Conservation (phyloP, 768 basidiomycete species). For the Symmetrospora coprosmae region DNA sequence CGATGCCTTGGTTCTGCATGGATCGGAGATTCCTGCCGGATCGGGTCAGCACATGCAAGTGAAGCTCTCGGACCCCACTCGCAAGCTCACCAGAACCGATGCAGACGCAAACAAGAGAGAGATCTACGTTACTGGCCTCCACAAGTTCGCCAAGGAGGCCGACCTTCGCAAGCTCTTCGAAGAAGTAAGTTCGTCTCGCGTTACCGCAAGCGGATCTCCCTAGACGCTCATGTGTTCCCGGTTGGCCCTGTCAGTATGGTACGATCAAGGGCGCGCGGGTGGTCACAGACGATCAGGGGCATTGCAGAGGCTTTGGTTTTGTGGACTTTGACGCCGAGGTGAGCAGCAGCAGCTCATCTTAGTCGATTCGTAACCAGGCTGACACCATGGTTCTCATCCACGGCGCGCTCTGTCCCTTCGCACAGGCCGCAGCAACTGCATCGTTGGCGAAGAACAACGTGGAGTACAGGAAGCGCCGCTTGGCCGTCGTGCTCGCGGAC, state of each 20-base stretch:
- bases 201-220: not conserved
- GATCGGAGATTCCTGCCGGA: slow-evolving; percentile 56
- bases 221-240: slow-evolving; percentile 18
- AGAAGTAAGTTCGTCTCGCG: slow-evolving; percentile 43
- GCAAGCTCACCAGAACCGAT: slow-evolving; percentile 79
- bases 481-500: slow-evolving; percentile 76
- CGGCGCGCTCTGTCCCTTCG: no score
- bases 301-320: slow-evolving; percentile 75
- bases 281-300: slow-evolving; percentile 54
- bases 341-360: no score
- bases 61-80: slow-evolving; percentile 73
- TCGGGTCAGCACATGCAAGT: slow-evolving; percentile 50
- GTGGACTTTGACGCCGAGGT: slow-evolving; percentile 79
- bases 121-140: slow-evolving; percentile 74
- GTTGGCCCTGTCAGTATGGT: slow-evolving; percentile 51
- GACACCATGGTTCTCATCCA: no score
- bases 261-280: slow-evolving; percentile 66
- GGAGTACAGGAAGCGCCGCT: slow-evolving; percentile 75
- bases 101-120: slow-evolving; percentile 69
- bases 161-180: slow-evolving; percentile 69
- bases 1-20: slow-evolving; percentile 64
- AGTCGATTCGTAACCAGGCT: no score
- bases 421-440: slow-evolving; percentile 53
- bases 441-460: slow-evolving; percentile 69
- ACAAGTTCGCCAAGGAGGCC: slow-evolving; percentile 56